Percentiles rank a stretch among this genome's conserved stretches.
These are phyloP conservation scores for Syzygium aromaticum DNA, from an alignment of 345 rosid genomes.

Conservation along the genomic window DNA sequence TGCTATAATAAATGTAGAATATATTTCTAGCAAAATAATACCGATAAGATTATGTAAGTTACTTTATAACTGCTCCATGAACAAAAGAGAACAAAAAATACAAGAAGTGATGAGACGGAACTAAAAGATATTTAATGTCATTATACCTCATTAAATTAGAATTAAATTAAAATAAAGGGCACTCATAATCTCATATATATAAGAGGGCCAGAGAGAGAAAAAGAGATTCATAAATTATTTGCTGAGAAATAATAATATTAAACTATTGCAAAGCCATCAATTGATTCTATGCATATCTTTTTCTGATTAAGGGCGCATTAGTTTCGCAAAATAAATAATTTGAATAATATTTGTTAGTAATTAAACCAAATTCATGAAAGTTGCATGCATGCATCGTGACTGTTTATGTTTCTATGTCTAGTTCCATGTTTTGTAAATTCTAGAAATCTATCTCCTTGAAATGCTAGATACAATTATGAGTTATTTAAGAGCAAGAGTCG, in stretches of 20 bases:
- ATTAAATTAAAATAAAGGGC: background rate
- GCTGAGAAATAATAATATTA: background rate
- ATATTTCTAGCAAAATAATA: background rate
- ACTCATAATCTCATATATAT: background rate
- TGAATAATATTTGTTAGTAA: no score
- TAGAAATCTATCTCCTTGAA: no score
- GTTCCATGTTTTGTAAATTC: no score
- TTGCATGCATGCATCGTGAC: no score
- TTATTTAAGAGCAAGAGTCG: no score
- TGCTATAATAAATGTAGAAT: background rate
- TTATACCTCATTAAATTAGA: background rate
- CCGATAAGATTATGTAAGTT: background rate
- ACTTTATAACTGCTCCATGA: background rate
- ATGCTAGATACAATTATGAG: no score
- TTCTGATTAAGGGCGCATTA: background rate
- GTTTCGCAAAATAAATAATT: no score
- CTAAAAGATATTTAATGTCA: background rate
- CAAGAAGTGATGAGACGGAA: background rate
- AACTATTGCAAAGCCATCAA: background rate
- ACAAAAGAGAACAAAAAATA: background rate
- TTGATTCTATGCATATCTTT: background rate
- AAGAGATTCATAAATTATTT: background rate
- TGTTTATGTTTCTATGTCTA: no score
- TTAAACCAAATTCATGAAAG: no score
- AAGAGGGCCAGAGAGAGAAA: background rate